A percentile compares a stretch with the other conserved stretches of the same genome.
Conservation (phyloP, 176 grass and related monocot genomes). For the Panicum miliaceum region DNA sequence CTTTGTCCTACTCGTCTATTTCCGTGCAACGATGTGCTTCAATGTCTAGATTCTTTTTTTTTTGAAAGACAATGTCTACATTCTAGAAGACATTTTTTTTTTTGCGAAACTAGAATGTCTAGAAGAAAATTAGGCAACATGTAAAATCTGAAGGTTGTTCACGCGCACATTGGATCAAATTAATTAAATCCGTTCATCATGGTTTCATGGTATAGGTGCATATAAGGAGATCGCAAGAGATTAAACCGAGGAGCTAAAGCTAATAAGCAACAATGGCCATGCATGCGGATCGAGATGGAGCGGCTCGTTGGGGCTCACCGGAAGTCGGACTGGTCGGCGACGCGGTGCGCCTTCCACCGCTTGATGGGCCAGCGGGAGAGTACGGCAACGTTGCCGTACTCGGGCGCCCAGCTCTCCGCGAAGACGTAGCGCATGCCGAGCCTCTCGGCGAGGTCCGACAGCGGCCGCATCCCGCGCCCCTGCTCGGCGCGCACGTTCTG, state of each 20-base stretch:
- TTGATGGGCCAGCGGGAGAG: conserved; percentile 93
- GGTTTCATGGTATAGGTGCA: too few species aligned
- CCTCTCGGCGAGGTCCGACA: conserved; percentile 74
- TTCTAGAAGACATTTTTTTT: too few species aligned
- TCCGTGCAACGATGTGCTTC: background rate
- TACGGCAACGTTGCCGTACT: conserved; percentile 89
- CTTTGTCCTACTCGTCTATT: too few species aligned
- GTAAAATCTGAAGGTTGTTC: too few species aligned
- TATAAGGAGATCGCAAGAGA: too few species aligned
- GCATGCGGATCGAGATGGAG: background rate
- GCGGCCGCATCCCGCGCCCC: conserved; percentile 82
- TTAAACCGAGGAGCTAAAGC: too few species aligned
- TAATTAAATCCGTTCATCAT: background rate
- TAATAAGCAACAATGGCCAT: too few species aligned
- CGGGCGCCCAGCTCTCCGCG: conserved; percentile 97
- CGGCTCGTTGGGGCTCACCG: conserved; percentile 37
- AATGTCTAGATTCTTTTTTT: too few species aligned
- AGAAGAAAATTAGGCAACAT: too few species aligned
- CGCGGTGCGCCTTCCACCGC: conserved; percentile 69
- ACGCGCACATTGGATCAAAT: background rate
- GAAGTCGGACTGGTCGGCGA: conserved; percentile 80
- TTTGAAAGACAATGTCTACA: too few species aligned
- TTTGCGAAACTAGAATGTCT: too few species aligned
- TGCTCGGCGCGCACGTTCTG: conserved; percentile 91
- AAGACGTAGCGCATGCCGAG: conserved; percentile 93